Conservation (phyloP, 495 filamentous ascomycete species). For the Arthonia radiata region DNA sequence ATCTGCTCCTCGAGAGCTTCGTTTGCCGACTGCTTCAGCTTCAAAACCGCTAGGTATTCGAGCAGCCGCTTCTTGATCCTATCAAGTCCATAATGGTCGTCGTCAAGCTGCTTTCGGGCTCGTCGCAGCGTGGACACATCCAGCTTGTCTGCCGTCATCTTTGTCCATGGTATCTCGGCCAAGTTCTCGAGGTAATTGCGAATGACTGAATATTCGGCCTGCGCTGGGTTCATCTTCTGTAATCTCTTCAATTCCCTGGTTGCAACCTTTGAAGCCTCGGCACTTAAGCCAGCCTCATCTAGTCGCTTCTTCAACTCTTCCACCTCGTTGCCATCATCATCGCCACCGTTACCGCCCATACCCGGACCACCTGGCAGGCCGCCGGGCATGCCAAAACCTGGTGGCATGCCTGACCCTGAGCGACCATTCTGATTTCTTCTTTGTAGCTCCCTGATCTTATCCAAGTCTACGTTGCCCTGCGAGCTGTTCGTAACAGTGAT, state of each 20-base stretch:
- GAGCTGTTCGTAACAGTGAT: conserved; percentile 38
- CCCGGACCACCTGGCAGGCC: conserved; percentile 14
- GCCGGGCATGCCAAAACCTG: conserved; percentile 24
- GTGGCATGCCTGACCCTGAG: conserved; percentile 15
- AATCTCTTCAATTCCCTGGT: conserved; percentile 72
- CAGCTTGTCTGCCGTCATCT: conserved; percentile 64
- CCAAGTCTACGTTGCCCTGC: conserved; percentile 16
- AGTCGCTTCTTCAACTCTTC: conserved; percentile 77
- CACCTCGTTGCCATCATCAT: conserved; percentile 48
- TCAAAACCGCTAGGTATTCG: conserved; percentile 87
- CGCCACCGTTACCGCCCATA: conserved; percentile 24
- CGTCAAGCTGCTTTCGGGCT: conserved; percentile 76
- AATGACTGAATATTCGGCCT: conserved; percentile 84
- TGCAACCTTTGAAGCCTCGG: conserved; percentile 62
- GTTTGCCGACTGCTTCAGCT: conserved; percentile 78
- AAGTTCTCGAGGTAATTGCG: conserved; percentile 90
- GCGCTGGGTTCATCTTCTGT: conserved; percentile 81
- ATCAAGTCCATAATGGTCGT: conserved; percentile 90
- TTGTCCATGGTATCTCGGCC: conserved; percentile 82
- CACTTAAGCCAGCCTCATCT: conserved; percentile 49
- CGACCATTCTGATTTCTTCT: conserved; percentile 13
- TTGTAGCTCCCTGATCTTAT: conserved; percentile 11
- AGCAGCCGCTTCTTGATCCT: conserved; percentile 92
- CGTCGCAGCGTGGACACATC: conserved; percentile 52
- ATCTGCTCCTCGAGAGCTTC: conserved; percentile 55